phyloP scores from a whole-genome alignment of 345 rosid species.

The Salix viminalis region DNA sequence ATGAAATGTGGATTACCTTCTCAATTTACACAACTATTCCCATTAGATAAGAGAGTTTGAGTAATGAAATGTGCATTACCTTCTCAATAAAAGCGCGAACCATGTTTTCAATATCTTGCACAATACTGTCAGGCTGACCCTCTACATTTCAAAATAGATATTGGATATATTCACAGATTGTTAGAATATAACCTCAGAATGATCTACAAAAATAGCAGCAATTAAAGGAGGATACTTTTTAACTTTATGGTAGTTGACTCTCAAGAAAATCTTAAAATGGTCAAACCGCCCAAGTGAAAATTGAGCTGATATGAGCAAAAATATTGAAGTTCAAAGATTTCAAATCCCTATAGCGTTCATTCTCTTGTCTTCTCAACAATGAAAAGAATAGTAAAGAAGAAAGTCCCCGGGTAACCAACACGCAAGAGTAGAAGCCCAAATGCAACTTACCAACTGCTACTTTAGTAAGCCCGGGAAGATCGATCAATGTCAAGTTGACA shows the following conservation, averaged over 20 bases:
- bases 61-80: slow-evolving; percentile 39
- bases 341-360: not conserved
- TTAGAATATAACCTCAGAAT: not conserved
- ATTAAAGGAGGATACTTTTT: not conserved
- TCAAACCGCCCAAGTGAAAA: not conserved
- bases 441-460: slow-evolving; percentile 85
- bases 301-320: not conserved
- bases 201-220: not conserved
- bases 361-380: not conserved
- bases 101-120: slow-evolving; percentile 96
- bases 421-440: not conserved
- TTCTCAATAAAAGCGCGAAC: slow-evolving; percentile 94
- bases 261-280: not conserved
- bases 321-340: not conserved
- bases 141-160: slow-evolving; percentile 45
- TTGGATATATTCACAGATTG: not conserved
- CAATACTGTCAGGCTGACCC: slow-evolving; percentile 94
- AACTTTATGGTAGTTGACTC: not conserved
- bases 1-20: slow-evolving; percentile 51
- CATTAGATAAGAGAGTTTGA: not conserved
- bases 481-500: slow-evolving; percentile 92
- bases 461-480: slow-evolving; percentile 99
- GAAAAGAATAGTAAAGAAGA: not conserved
- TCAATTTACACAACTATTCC: slow-evolving; percentile 40
- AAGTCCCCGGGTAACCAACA: not conserved